Percentiles rank a stretch among this genome's conserved stretches.
Conservation (phyloP, 2,329 filamentous ascomycete genomes). For the Drechslerella stenobrocha region DNA sequence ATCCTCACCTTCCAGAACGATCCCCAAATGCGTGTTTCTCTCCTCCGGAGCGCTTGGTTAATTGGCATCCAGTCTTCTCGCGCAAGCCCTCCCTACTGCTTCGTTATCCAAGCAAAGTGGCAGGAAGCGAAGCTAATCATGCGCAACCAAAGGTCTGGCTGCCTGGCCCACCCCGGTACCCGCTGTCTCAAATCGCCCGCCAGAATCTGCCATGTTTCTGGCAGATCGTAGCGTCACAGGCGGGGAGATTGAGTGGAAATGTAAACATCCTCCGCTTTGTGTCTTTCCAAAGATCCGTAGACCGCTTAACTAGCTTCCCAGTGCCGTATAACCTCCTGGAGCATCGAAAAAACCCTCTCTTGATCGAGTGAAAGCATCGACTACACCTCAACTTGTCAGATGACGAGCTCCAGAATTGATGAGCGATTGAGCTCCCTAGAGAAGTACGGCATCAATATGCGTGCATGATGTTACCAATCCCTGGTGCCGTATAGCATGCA, state of each 20-base stretch:
- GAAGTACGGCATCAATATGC: not conserved
- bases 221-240: conserved; percentile 25
- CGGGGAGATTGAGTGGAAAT: not conserved
- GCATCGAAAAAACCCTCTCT: conserved; percentile 18
- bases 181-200: conserved; percentile 31
- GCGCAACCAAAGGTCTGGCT: conserved; percentile 20
- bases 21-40: conserved; percentile 39
- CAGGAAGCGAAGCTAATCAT: conserved; percentile 18
- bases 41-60: conserved; percentile 18
- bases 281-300: not conserved
- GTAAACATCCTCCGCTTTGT: not conserved
- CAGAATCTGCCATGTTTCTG: conserved; percentile 29
- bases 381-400: conserved; percentile 12
- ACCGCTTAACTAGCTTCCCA: conserved; percentile 22
- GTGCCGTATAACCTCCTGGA: conserved; percentile 16
- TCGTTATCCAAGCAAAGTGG: conserved; percentile 3
- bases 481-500: no score
- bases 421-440: conserved; percentile 22
- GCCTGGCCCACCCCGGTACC: conserved; percentile 37
- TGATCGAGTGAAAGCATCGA: conserved; percentile 24
- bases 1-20: conserved; percentile 13
- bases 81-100: not conserved
- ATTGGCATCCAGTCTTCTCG: not conserved
- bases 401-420: conserved; percentile 5
- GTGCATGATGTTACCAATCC: not conserved